Conservation (phyloP, 208 protist species). For the Porcisia deanei region DNA sequence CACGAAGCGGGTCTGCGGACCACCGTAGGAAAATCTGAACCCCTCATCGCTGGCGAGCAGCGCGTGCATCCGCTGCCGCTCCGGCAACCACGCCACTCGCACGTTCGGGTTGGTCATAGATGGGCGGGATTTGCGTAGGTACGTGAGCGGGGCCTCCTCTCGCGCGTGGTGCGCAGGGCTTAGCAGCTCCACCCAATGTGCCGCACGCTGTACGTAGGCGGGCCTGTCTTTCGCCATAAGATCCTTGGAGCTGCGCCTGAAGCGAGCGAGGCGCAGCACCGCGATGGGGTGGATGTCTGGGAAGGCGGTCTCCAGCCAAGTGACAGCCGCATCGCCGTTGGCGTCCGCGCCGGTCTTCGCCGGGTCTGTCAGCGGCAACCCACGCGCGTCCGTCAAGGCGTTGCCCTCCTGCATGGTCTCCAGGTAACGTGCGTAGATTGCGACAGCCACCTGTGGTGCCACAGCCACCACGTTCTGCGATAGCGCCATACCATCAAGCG, state of each 20-base stretch:
- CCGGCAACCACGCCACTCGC: conserved; percentile 75
- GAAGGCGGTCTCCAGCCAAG: conserved; percentile 63
- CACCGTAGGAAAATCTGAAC: conserved; percentile 62
- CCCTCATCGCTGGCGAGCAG: conserved; percentile 80
- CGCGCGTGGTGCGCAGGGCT: conserved; percentile 45
- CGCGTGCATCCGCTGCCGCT: conserved; percentile 42
- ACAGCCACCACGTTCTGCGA: conserved; percentile 56
- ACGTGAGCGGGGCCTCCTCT: conserved; percentile 79
- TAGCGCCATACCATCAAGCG: conserved; percentile 46
- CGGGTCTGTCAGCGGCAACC: conserved; percentile 24
- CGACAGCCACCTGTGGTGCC: conserved; percentile 72
- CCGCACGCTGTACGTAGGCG: conserved; percentile 65
- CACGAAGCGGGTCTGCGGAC: conserved; percentile 60
- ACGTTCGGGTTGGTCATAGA: conserved; percentile 74
- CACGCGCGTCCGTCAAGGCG: conserved; percentile 17
- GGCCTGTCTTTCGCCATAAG: conserved; percentile 75
- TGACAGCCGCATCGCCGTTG: conserved; percentile 32
- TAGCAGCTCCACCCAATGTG: conserved; percentile 77
- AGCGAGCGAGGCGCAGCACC: conserved; percentile 80
- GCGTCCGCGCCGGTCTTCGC: conserved; percentile 10
- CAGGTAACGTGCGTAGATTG: conserved; percentile 56
- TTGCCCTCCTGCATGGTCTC: conserved; percentile 23
- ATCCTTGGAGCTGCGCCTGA: conserved; percentile 50
- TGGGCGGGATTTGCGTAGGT: conserved; percentile 81
- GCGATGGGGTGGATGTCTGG: conserved; percentile 65